Base-by-base conservation (phyloP, 345 rosid species). In the Eucalyptus leucophloia region DNA sequence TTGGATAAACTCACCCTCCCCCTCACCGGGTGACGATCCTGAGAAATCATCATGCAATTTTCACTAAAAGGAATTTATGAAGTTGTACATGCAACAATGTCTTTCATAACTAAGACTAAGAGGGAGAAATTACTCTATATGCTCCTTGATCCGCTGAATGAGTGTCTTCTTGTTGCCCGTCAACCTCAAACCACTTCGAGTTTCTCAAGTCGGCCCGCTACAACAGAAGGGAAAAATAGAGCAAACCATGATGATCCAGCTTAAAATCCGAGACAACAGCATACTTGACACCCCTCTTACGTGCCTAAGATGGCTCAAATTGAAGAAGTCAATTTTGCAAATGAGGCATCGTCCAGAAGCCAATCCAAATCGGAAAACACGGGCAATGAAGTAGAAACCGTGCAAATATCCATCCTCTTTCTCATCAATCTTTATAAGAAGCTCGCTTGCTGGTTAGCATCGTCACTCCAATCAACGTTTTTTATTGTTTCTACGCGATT, bases 121-220 rank as follows among this genome's bases (percentile, higher is more conserved):
- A 88, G 89, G 50, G 42, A 47, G 67, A 90, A 45, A 85, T 92
- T 93, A 95, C 96, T 95, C 93, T 88, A 56, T 90, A 91, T 95
- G 96, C 90, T 95, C 95, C 91, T 90, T 92, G 60, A 95, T 91
- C 86, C 95, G 95, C 87, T 89, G 94, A 90, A 93, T 87, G 49
- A 95, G 94, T 2, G 87, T 90, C 56, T 58, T 91, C 87, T 94
- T 95, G 12, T 91, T 95, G 86, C 95, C 96, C 3, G 91, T 92
- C 92, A 95, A 90, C 90, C 96, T 93, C 89, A 95, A 58, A 60
- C 95, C 92, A 94, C 88, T 87, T 95, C 94, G 87, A 95, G 92
- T 90, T 92, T 93, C 90, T 92, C 95, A 53, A 94, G n/a, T 87
- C 88, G 88, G 83, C 94, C 95, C 89, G 91, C 96, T 95, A 92